Base-by-base conservation (phyloP, 139 green algal species). In the Haematococcus lacustris region DNA sequence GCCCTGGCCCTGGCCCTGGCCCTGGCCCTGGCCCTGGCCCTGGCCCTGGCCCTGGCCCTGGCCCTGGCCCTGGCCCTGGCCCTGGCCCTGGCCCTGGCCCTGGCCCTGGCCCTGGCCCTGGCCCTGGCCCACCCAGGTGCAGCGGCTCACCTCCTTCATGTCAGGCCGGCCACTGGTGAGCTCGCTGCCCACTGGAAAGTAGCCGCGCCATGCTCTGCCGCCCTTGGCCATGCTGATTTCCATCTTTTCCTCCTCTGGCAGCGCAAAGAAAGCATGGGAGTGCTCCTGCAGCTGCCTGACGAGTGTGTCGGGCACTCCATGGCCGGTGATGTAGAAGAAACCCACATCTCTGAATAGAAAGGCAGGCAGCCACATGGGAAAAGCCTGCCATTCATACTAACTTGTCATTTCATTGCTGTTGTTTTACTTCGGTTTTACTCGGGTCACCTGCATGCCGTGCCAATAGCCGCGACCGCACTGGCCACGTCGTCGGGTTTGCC, bases 91-190 rank as follows among this genome's bases (percentile, higher is more conserved):
- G n/a, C n/a, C n/a, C n/a, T n/a, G n/a, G n/a, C n/a, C n/a, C n/a
- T n/a, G n/a, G n/a, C n/a, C n/a, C n/a, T n/a, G n/a, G n/a, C n/a
- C n/a, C n/a, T n/a, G n/a, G n/a, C n/a, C n/a, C n/a, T n/a, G n/a
- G n/a, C n/a, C n/a, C n/a, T n/a, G n/a, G n/a, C n/a, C n/a, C n/a
- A n/a, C n/a, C n/a, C n/a, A n/a, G n/a, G n/a, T n/a, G n/a, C n/a
- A n/a, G n/a, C n/a, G n/a, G n/a, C n/a, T n/a, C 53, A 64, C 53
- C 53, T 64, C 53, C 53, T 64, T 64, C 53, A 64, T 64, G 53
- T 64, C 53, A 35, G 53, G 53, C 26, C 21, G 30, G 26, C 53
- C 53, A 30, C 53, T 64, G 21, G 53, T 64, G 53, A 64, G 53
- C 53, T 64, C 53, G 26, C 53, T 26, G 21, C 53, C 53, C 53